Percentiles rank a stretch among this genome's conserved stretches.
phyloP scores from a whole-genome alignment of 169 alveolate species.

The Plasmodium coatneyi region DNA sequence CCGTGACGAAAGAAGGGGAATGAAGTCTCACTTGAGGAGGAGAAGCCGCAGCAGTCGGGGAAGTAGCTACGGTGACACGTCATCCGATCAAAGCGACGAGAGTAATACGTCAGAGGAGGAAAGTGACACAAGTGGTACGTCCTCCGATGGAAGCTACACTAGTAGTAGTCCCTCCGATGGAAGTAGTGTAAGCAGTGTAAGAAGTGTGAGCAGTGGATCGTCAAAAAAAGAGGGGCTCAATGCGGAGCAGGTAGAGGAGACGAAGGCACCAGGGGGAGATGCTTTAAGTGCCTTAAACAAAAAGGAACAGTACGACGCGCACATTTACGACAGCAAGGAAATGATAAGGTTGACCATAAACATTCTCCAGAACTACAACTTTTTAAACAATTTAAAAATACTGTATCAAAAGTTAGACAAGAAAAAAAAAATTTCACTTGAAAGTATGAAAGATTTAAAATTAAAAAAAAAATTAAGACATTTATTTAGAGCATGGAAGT shows the following conservation, averaged over 20 bases:
- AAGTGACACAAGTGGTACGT: neutral
- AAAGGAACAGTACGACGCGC: conserved; percentile 31
- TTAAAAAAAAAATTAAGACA: conserved; percentile 85
- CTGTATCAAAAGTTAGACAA: conserved; percentile 67
- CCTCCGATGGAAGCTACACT: too few species aligned
- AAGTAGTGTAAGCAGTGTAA: conserved; percentile 8
- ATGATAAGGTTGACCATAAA: conserved; percentile 72
- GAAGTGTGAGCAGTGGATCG: neutral
- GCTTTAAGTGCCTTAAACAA: neutral
- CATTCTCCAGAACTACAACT: conserved; percentile 62
- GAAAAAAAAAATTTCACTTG: conserved; percentile 75
- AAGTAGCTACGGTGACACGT: neutral
- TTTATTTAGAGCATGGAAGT: conserved; percentile 81
- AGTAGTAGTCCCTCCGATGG: neutral
- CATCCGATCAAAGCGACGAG: neutral
- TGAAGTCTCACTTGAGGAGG: neutral
- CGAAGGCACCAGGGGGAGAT: neutral
- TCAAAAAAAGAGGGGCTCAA: neutral
- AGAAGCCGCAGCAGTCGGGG: neutral
- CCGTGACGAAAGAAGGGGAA: neutral
- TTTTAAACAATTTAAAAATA: conserved; percentile 72
- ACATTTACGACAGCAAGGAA: conserved; percentile 73
- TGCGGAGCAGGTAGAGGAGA: neutral
- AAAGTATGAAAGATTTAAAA: conserved; percentile 75
- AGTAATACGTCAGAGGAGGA: neutral